A percentile compares a stretch with the other conserved stretches of the same genome.
Conservation (phyloP, 73 alveolate species). For the Urostyla sp. region DNA sequence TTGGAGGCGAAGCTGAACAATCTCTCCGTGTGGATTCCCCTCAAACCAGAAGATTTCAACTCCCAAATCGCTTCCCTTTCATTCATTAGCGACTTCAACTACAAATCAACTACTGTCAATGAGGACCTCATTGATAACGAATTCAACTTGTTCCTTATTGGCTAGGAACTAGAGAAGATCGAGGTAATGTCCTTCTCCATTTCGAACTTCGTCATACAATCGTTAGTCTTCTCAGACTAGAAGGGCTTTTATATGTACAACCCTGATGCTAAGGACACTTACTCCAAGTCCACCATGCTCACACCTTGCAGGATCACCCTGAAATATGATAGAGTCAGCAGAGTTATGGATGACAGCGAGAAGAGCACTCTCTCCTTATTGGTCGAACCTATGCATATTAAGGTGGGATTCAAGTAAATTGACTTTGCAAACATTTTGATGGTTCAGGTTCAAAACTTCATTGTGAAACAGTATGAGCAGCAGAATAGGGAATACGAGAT, state of each 20-base stretch:
- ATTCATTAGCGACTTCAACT: constrained; percentile 2
- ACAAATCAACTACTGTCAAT: too few species aligned
- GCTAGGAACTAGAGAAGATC: too few species aligned
- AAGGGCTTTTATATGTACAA: too few species aligned
- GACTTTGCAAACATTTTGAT: constrained; percentile 30
- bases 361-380: not conserved
- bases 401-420: constrained; percentile 12
- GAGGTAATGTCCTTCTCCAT: too few species aligned
- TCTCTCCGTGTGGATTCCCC: constrained; percentile 37
- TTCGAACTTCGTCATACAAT: too few species aligned
- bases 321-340: not conserved
- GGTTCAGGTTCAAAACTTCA: not conserved
- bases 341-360: not conserved
- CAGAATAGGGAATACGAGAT: too few species aligned
- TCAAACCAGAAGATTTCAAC: not conserved
- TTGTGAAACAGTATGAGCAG: too few species aligned
- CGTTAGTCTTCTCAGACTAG: too few species aligned
- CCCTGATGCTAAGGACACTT: not conserved
- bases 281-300: not conserved
- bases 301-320: constrained; percentile 10
- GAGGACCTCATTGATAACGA: too few species aligned
- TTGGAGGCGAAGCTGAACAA: constrained; percentile 8
- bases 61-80: constrained; percentile 8
- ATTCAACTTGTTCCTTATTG: too few species aligned
- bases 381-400: constrained; percentile 14